phyloP scores from a whole-genome alignment of 352 stramenopile species.

The Phytophthora sp. region DNA sequence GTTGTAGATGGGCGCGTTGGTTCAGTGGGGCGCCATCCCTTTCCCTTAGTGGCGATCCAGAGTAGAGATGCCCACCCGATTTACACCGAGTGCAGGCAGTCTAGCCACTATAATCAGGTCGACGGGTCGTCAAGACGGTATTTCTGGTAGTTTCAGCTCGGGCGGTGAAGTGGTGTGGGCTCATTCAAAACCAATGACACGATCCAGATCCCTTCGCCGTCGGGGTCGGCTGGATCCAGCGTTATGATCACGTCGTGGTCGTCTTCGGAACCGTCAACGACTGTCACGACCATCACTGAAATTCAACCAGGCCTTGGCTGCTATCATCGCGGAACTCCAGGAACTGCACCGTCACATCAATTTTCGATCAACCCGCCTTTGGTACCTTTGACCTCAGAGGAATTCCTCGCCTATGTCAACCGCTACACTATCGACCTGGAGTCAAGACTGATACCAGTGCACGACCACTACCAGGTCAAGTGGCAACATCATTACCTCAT shows the following conservation, averaged over 20 bases:
- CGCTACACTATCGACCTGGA: slow-evolving; percentile 43
- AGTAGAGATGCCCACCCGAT: slow-evolving; percentile 27
- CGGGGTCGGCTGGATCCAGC: slow-evolving; percentile 19
- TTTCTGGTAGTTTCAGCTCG: slow-evolving; percentile 22
- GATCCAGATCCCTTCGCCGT: slow-evolving; percentile 20
- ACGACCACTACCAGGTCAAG: slow-evolving; percentile 18
- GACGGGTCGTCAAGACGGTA: slow-evolving; percentile 32
- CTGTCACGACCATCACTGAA: slow-evolving; percentile 22
- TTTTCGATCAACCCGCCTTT: slow-evolving; percentile 73
- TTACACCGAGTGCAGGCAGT: slow-evolving; percentile 47
- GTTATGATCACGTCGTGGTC: slow-evolving; percentile 14
- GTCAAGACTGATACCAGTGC: slow-evolving; percentile 22
- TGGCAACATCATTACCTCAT: slow-evolving; percentile 42
- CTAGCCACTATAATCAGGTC: slow-evolving; percentile 44
- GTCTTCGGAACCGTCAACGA: slow-evolving; percentile 4
- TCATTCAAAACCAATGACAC: slow-evolving; percentile 34
- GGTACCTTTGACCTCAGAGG: slow-evolving; percentile 57
- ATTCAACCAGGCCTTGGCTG: slow-evolving; percentile 48
- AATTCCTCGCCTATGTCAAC: slow-evolving; percentile 66
- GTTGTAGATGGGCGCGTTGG: slow-evolving; percentile 28
- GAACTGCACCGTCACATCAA: slow-evolving; percentile 53
- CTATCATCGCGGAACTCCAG: slow-evolving; percentile 51
- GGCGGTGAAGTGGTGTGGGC: slow-evolving; percentile 2
- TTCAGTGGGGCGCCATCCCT: slow-evolving; percentile 24
- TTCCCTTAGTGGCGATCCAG: slow-evolving; percentile 2